Evolutionary conservation across 371 early-diverging fungal genomes (phyloP), one percentile per base, ranked within the genome.

Genomic region (Capillidium heterosporum): DNA sequence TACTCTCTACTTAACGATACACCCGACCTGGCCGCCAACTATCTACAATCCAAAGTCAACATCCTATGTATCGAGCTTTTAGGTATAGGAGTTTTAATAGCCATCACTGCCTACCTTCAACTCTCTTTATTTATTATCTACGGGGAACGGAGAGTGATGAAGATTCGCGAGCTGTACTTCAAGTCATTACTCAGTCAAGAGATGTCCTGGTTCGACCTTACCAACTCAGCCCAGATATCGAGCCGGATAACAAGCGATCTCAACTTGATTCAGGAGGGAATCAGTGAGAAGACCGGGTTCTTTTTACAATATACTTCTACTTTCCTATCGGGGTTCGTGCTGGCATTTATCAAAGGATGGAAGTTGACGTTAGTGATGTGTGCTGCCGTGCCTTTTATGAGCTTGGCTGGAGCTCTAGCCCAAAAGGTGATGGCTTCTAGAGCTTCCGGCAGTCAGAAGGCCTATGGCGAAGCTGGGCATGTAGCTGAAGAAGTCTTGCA

Each of bases 241-340:
- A 69, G 89, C 15, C 73, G 80, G 17, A 77, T 95, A 39, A 77
- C 90, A 11, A 76, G 79, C 48, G 90, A 90, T 63, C 83, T 89
- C 15, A 67, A 69, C 51, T 69, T 69, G 49, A 71, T 77, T n/a
- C 72, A 74, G 32, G 74, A 78, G 53, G 67, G 81, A 43, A 74
- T 58, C 3, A 58, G 57, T 27, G 46, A 40, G 19, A 58, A 54
- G 27, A 21, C 59, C 26, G 64, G 59, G 26, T 43, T 49, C 1
- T 24, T 64, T 21, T 32, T 64, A 42, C 64, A 64, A 39, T 15
- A 44, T 44, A 5, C 19, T 7, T 15, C 44, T 44, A 19, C 19
- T 8, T 44, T 44, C 19, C 17, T 44, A 19, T 10, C 19, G 8
- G 44, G 19, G 17, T 44, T 44, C 19, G 7, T 44, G 8, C 17